Conservation (phyloP, 2,329 filamentous ascomycete species). For the Diaporthe sp. region DNA sequence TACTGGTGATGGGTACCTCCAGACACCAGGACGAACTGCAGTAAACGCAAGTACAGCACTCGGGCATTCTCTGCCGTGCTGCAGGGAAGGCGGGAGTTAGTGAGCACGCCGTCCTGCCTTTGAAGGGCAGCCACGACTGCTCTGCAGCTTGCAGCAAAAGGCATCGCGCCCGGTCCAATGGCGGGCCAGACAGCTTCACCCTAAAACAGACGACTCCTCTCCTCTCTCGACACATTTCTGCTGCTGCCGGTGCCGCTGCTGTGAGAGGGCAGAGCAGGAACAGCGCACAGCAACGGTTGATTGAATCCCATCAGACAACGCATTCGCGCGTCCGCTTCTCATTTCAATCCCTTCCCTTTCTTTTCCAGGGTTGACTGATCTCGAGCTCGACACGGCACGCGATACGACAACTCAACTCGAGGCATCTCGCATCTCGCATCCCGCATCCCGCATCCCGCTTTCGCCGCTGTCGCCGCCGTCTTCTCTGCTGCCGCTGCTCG, state of each 20-base stretch:
- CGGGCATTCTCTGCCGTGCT: constrained; percentile 9
- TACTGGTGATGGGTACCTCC: background rate
- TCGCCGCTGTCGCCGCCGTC: background rate
- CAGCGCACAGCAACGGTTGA: constrained; percentile 23
- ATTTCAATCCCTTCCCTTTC: constrained; percentile 13
- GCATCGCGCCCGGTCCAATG: constrained; percentile 38
- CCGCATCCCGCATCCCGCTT: background rate
- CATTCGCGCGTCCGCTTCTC: constrained; percentile 17
- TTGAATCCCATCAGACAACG: constrained; percentile 22
- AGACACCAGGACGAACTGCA: background rate
- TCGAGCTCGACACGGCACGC: constrained; percentile 29
- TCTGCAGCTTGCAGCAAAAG: constrained; percentile 41
- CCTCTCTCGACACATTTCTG: constrained; percentile 30
- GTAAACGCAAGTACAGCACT: background rate
- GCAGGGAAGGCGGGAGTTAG: constrained; percentile 18
- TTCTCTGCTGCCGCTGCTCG: constrained; percentile 14
- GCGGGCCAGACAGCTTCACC: constrained; percentile 23
- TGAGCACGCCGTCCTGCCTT: constrained; percentile 33
- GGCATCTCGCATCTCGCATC: background rate
- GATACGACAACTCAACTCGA: constrained; percentile 6
- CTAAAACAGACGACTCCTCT: constrained; percentile 35
- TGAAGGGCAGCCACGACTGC: constrained; percentile 42
- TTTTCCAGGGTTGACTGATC: background rate
- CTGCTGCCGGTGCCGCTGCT: constrained; percentile 13
- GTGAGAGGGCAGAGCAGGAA: constrained; percentile 24